Evolutionary conservation across 2,329 filamentous ascomycete genomes (phyloP).

Genomic region (Microdochium nivale): DNA sequence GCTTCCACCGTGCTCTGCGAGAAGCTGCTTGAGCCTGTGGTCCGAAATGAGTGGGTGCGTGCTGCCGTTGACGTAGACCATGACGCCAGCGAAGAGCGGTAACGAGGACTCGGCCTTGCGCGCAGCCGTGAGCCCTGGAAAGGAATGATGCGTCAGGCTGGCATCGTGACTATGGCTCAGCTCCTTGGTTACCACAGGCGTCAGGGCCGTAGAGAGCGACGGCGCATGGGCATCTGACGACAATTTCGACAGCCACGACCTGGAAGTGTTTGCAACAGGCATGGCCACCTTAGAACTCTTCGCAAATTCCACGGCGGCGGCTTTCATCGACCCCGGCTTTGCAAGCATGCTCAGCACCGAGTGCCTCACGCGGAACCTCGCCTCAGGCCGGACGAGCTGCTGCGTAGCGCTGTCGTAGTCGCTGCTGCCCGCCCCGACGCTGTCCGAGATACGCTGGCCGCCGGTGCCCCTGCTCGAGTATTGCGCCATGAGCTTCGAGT

Average conservation of each 20-base stretch:
- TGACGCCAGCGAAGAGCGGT: constrained; percentile 61
- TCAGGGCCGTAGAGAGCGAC: neutral
- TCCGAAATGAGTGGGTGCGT: constrained; percentile 76
- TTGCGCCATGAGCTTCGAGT: constrained; percentile 61
- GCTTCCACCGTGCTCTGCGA: constrained; percentile 65
- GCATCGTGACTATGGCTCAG: constrained; percentile 3
- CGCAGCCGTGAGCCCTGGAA: neutral
- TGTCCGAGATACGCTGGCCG: constrained; percentile 53
- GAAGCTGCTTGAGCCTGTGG: constrained; percentile 72
- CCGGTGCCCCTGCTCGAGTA: constrained; percentile 50
- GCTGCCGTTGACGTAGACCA: constrained; percentile 81
- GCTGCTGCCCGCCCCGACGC: constrained; percentile 54
- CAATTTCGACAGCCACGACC: constrained; percentile 9
- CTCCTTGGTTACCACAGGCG: neutral
- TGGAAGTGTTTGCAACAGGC: neutral
- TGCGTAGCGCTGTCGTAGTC: constrained; percentile 39
- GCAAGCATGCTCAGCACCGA: constrained; percentile 48
- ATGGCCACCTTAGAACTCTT: neutral
- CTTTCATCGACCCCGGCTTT: constrained; percentile 33
- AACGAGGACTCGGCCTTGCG: too few relatives aligned
- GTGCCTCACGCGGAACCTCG: constrained; percentile 25
- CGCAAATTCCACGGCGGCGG: constrained; percentile 2
- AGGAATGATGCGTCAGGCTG: neutral
- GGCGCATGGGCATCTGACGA: neutral
- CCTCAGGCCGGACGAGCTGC: constrained; percentile 32